Evolutionary conservation across 176 grass and related monocot species (phyloP).

Genomic region (Dendrocalamus sinicus): DNA sequence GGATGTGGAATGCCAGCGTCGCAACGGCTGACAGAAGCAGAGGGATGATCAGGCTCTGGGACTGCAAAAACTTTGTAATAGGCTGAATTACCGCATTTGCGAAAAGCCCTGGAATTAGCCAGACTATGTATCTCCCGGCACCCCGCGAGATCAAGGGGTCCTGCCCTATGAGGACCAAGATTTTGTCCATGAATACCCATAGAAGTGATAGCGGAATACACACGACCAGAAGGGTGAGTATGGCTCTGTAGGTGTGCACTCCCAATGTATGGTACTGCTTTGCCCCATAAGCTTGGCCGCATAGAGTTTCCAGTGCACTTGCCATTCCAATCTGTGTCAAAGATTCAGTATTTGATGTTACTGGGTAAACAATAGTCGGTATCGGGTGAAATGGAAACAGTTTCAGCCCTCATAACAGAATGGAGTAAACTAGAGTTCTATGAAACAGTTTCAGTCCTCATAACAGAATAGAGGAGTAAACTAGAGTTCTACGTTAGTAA

Average conservation of each 20-base stretch:
- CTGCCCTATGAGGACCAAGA: constrained; percentile 72
- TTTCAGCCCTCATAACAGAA: not conserved
- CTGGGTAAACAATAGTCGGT: not conserved
- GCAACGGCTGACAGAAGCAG: constrained; percentile 60
- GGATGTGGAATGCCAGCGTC: constrained; percentile 72
- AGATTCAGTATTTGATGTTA: not conserved
- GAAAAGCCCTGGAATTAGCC: constrained; percentile 81
- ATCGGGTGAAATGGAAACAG: not conserved
- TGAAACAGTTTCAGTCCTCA: too few species aligned
- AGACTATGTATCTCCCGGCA: constrained; percentile 74
- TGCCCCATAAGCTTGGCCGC: constrained; percentile 88
- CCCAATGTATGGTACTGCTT: constrained; percentile 70
- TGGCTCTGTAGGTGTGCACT: constrained; percentile 76
- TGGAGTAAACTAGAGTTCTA: not conserved
- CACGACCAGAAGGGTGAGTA: constrained; percentile 65
- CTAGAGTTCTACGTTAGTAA: not conserved
- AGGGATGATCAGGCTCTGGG: constrained; percentile 76
- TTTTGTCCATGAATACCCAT: constrained; percentile 71
- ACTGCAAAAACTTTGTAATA: constrained; percentile 81
- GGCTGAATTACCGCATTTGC: constrained; percentile 72
- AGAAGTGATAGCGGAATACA: constrained; percentile 74
- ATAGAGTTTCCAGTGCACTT: constrained; percentile 81
- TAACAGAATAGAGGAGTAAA: too few species aligned
- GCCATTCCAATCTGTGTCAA: constrained; percentile 83
- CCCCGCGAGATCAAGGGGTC: constrained; percentile 67